Evolutionary conservation across 495 filamentous ascomycete genomes (phyloP).

Genomic region (Ramalina peruviana): DNA sequence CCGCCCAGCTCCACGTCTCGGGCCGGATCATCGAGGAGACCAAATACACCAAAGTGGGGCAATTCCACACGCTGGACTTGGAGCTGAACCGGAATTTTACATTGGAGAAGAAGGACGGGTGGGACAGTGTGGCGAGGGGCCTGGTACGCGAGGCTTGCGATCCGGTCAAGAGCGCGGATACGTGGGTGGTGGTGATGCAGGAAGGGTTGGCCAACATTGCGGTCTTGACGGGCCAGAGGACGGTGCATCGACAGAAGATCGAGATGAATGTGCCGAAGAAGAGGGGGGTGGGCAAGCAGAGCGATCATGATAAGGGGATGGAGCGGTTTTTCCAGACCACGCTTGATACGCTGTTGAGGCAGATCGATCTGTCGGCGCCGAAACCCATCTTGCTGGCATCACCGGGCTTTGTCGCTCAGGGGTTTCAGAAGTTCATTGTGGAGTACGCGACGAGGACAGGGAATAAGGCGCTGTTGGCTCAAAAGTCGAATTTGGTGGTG

Average conservation of each 20-base stretch:
- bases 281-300: conserved; percentile 36
- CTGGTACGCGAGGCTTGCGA: conserved; percentile 67
- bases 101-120: conserved; percentile 61
- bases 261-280: conserved; percentile 75
- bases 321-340: conserved; percentile 68
- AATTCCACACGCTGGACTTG: conserved; percentile 82
- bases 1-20: conserved; percentile 69
- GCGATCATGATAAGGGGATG: conserved; percentile 58
- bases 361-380: conserved; percentile 41
- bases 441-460: conserved; percentile 50
- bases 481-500: conserved; percentile 51
- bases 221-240: conserved; percentile 82
- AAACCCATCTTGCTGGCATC: conserved; percentile 75
- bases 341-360: conserved; percentile 58
- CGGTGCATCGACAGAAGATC: conserved; percentile 74
- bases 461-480: conserved; percentile 49
- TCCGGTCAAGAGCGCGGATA: conserved; percentile 52
- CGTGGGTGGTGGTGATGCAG: conserved; percentile 86
- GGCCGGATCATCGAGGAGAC: conserved; percentile 77
- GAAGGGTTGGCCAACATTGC: conserved; percentile 90
- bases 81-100: conserved; percentile 83
- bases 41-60: conserved; percentile 65
- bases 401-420: conserved; percentile 72
- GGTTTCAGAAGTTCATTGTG: conserved; percentile 71
- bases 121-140: conserved; percentile 80